Evolutionary conservation across 768 basidiomycete species (phyloP), one percentile per base, ranked within the genome.

Genomic region (Mycena chlorophos): DNA sequence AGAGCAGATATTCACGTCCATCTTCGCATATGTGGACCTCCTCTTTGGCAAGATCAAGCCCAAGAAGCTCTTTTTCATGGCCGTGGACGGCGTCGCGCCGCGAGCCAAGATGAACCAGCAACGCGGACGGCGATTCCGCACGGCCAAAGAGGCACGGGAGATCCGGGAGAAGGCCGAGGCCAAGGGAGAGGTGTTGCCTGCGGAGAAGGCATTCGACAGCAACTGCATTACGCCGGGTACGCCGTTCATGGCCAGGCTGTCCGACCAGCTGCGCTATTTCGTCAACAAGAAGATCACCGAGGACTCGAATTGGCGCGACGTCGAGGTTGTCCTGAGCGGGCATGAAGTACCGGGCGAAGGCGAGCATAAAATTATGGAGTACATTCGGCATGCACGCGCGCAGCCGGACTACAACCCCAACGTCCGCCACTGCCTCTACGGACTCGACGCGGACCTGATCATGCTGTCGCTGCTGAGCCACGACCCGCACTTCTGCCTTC

Each of bases 331-430:
- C 34, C 78, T 99, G 31, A 96, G 93, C 26, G 97, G 97, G 12
- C 94, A 98, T 70, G 96, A 99, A 65, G 95, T 98, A 3, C 97
- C 97, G 0, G 97, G 97, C 62, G 97, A 99, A 73, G 97, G 97
- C 56, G 97, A 99, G 69, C 97, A 99, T 83, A 99, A 99, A 79
- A 95, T 99, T 63, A 98, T 98, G 91, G 97, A 98, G 70, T 99
- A 95, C 73, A 98, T 99, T 69, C 88, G 97, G 31, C 74, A 94
- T 57, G 87, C 89, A 50, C 89, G 95, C 63, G 95, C 97, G 27
- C 97, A 98, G 70, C 91, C 90, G 6, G 88, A 92, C 69, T 95
- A 98, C 76, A 89, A 97, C 73, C 92, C 96, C 3, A 98, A 98
- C 71, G 83, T 94, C 52, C 88, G 97, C 62, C 97, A 99, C 73